These are phyloP conservation scores for Phlyctochytrium planicorne DNA, from an alignment of 192 early-diverging fungal genomes.

Conservation along the genomic window DNA sequence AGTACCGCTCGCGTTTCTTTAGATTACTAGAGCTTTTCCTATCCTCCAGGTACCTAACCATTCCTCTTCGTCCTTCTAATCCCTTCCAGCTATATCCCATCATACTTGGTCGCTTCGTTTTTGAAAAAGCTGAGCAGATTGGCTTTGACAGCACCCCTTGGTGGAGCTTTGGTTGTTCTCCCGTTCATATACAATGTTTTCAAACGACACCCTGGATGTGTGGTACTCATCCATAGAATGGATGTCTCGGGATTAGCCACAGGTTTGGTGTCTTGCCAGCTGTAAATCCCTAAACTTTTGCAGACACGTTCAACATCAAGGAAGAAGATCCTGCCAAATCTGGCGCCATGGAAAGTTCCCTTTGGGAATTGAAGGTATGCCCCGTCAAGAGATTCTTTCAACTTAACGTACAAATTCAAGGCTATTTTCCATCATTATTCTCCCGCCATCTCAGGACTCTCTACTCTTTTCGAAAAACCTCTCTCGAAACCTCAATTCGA, in stretches of 20 bases:
- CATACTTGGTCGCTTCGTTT: slow-evolving; percentile 89
- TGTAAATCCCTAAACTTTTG: neutral
- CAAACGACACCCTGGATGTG: slow-evolving; percentile 86
- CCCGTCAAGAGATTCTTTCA: neutral
- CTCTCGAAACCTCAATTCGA: slow-evolving; percentile 84
- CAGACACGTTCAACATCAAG: slow-evolving; percentile 52
- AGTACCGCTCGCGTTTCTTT: slow-evolving; percentile 94
- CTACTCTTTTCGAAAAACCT: slow-evolving; percentile 81
- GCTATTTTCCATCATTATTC: slow-evolving; percentile 85
- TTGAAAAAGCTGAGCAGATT: slow-evolving; percentile 88
- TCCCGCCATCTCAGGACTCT: slow-evolving; percentile 81
- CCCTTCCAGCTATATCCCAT: slow-evolving; percentile 71
- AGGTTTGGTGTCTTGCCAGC: slow-evolving; percentile 1
- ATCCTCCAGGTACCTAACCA: slow-evolving; percentile 66
- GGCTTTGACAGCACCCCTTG: slow-evolving; percentile 78
- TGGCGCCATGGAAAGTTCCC: slow-evolving; percentile 76
- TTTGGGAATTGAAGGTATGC: slow-evolving; percentile 79
- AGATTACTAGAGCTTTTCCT: slow-evolving; percentile 88
- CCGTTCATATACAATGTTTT: slow-evolving; percentile 92
- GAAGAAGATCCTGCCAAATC: slow-evolving; percentile 79
- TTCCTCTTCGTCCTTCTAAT: neutral
- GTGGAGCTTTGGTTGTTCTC: slow-evolving; percentile 80
- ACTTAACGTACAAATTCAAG: slow-evolving; percentile 29
- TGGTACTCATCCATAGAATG: slow-evolving; percentile 75
- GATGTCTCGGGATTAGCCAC: slow-evolving; percentile 10